These are phyloP conservation scores for Candida adriatica DNA, from an alignment of 805 yeast genomes.

Conservation along the genomic window DNA sequence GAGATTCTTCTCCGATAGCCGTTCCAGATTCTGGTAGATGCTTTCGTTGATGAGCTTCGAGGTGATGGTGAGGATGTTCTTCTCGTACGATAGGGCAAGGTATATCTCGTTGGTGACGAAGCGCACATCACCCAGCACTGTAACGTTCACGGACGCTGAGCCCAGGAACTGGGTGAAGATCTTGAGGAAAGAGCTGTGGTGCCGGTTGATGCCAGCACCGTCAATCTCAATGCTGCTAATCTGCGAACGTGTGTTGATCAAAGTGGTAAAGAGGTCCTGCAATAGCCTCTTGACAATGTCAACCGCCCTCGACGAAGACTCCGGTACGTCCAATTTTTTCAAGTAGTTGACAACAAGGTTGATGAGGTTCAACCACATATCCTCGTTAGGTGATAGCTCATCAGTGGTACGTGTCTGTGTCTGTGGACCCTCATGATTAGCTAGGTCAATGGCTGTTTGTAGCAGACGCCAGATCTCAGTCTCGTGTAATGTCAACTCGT, in stretches of 20 bases:
- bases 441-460: constrained; percentile 27
- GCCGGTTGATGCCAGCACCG: constrained; percentile 14
- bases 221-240: constrained; percentile 15
- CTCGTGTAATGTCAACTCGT: constrained; percentile 17
- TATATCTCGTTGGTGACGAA: constrained; percentile 57
- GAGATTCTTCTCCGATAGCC: constrained; percentile 33
- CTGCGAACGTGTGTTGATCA: constrained; percentile 28
- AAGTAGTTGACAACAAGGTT: constrained; percentile 32
- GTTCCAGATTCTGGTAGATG: constrained; percentile 39
- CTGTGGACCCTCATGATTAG: constrained; percentile 17
- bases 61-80: constrained; percentile 43
- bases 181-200: constrained; percentile 37
- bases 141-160: constrained; percentile 36
- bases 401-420: constrained; percentile 6
- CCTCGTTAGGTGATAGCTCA: constrained; percentile 26
- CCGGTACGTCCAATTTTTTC: constrained; percentile 22
- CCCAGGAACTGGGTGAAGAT: constrained; percentile 51
- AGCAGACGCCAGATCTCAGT: constrained; percentile 30
- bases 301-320: constrained; percentile 15
- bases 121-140: constrained; percentile 54
- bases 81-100: constrained; percentile 58
- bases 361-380: constrained; percentile 33
- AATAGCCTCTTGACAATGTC: constrained; percentile 32
- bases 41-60: constrained; percentile 50
- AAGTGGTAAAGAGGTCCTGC: constrained; percentile 35